Base-by-base conservation (phyloP, 83 land plant species). In the Thuja plicata region DNA sequence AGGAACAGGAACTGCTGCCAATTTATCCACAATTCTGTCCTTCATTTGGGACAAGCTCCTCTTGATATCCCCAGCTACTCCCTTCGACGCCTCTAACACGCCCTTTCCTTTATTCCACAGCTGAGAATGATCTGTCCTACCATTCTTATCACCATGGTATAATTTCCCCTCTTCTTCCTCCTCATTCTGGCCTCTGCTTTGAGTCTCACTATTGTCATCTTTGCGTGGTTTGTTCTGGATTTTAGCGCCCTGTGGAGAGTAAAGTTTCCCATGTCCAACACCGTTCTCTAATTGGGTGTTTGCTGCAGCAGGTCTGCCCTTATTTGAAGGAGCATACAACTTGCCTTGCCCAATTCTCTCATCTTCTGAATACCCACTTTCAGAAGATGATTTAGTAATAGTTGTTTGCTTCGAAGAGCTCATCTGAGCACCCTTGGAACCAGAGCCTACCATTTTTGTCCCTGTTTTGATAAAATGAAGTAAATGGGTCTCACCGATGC, bases 21-120 rank as follows among this genome's bases (percentile, higher is more conserved):
- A 76, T 45, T 87, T 87, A 38, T 87, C 81, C n/a, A 87, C 71
- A 32, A 87, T 27, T 77, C 45, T 87, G 21, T 43, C 80, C 79
- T 87, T 87, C 88, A 87, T 43, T 24, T 87, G 80, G 10, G 38
- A 24, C 30, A 87, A 46, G 41, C 81, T 87, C 32, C 88, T 77
- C 54, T 13, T 87, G 30, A 87, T 38, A 70, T 87, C 88, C 46
- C 78, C 88, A 41, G 81, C 88, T 41, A 70, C 79, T 27, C 77
- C 88, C 24, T 74, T 87, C 13, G 88, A 87, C 41, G 77, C 88
- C 30, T 87, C 70, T n/a, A 87, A 41, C 17, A 87, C 88, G 24
- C 88, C 70, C 41, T 87, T 87, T 15, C 88, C 57, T 17, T 55
- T 54, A 38, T 40, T 38, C 88, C 88, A 57, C 8, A 66, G 71